Evolutionary conservation across 1,284 basidiomycete genomes (phyloP), one percentile per base, ranked within the genome.

Genomic region (Rhodofomes roseus): DNA sequence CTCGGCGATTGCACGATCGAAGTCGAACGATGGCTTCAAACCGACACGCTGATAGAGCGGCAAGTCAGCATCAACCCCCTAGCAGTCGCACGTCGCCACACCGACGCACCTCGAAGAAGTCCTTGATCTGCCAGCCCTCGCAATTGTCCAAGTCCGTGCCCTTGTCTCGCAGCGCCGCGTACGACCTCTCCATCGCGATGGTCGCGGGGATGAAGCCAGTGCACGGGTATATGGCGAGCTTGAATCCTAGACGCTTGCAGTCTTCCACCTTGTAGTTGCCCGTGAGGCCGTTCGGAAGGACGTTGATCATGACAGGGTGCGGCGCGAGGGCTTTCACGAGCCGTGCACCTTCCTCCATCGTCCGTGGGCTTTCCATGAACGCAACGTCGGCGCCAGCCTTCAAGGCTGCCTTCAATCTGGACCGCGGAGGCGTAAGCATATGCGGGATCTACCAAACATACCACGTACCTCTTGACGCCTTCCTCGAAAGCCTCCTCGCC

Each of bases 301-400:
- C 63, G 54, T 70, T 70, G 63, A 69, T 68, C 67, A 70, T 67
- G 40, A 65, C 63, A 2, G 67, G 67, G 56, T 64, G 62, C 5
- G 67, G 66, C 53, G 65, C 63, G 31, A 69, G 60, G 1, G 67
- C 67, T 55, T 67, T 63, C 22, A 70, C 65, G 7, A 68, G 63
- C 6, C 65, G 63, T 52, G 56, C 62, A 39, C 65, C 62, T 58
- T 65, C 63, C 20, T 65, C 65, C 52, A 55, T 64, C 34, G 63
- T 68, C 53, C 67, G 60, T 20, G 67, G 65, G 29, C 63, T 65
- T 56, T 70, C 67, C 63, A 68, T 66, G 62, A 70, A 68, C 5
- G 65, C 67, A 39, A 68, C 64, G 44, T 68, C 68, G 1, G 67
- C 64, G 11, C 66, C 68, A 5, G 67, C 67, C 29, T 58, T 64